phyloP scores from a whole-genome alignment of 768 basidiomycete species.

The Pluteus cervinus region DNA sequence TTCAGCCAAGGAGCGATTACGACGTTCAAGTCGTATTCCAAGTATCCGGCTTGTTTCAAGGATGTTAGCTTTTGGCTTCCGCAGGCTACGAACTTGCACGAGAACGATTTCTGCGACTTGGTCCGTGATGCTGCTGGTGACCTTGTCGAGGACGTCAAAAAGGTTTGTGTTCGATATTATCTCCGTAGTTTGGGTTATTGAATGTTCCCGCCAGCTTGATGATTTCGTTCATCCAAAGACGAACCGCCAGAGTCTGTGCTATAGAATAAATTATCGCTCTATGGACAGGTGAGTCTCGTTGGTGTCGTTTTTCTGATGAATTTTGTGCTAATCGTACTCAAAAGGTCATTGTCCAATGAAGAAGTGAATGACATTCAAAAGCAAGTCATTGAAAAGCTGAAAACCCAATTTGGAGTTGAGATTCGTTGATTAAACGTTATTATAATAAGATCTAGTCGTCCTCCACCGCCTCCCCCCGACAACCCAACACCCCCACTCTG shows the following conservation, averaged over 20 bases:
- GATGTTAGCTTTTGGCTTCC: slow-evolving; percentile 94
- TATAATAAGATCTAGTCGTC: slow-evolving; percentile 16
- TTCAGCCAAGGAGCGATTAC: slow-evolving; percentile 74
- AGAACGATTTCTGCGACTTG: slow-evolving; percentile 96
- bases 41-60: slow-evolving; percentile 89
- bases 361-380: slow-evolving; percentile 82
- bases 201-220: slow-evolving; percentile 69
- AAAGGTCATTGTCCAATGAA: slow-evolving; percentile 80
- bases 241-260: slow-evolving; percentile 71
- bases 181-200: slow-evolving; percentile 6
- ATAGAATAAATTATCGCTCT: slow-evolving; percentile 90
- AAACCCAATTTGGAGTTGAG: slow-evolving; percentile 71
- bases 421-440: slow-evolving; percentile 52
- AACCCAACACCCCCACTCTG: neutral
- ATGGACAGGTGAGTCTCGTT: slow-evolving; percentile 85
- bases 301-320: neutral
- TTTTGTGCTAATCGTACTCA: slow-evolving; percentile 4
- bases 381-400: slow-evolving; percentile 48
- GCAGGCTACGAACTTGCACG: slow-evolving; percentile 55
- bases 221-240: slow-evolving; percentile 88
- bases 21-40: slow-evolving; percentile 87
- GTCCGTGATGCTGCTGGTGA: slow-evolving; percentile 92
- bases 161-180: slow-evolving; percentile 41
- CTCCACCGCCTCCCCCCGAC: slow-evolving; percentile 9
- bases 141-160: slow-evolving; percentile 82